These are phyloP conservation scores for Neurospora tetraspora DNA, from an alignment of 495 filamentous ascomycete species.

Conservation along the genomic window DNA sequence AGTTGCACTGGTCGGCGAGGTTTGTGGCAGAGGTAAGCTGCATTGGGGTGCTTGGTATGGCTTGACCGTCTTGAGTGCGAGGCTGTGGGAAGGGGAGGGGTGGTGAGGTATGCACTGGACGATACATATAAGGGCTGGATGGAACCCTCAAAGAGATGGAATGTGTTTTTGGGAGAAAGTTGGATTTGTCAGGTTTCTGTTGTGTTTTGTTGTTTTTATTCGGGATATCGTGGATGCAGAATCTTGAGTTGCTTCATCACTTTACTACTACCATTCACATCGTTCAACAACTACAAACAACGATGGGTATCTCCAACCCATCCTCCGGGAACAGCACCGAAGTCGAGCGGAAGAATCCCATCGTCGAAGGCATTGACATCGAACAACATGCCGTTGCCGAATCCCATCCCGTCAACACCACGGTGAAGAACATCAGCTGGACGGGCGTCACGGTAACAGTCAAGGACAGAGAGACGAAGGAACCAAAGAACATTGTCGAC, in stretches of 20 bases:
- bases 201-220: background rate
- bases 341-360: conserved; percentile 3
- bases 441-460: conserved; percentile 52
- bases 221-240: background rate
- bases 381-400: conserved; percentile 18
- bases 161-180: background rate
- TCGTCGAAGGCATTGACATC: conserved; percentile 9
- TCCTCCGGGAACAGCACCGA: conserved; percentile 7
- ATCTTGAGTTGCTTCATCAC: background rate
- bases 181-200: background rate
- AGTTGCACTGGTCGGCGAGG: background rate
- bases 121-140: background rate
- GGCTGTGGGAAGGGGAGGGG: background rate
- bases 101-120: background rate
- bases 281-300: background rate
- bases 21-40: background rate
- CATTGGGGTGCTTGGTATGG: background rate
- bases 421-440: conserved; percentile 46
- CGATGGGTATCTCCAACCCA: conserved; percentile 1
- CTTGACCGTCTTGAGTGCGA: background rate
- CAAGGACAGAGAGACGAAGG: conserved; percentile 54
- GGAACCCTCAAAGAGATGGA: background rate
- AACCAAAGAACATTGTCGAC: conserved; percentile 44
- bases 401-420: conserved; percentile 27
- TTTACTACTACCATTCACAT: background rate